Percentiles rank a stretch among this genome's conserved stretches.
phyloP scores from a whole-genome alignment of 306 rosid species.

The Malus fusca region DNA sequence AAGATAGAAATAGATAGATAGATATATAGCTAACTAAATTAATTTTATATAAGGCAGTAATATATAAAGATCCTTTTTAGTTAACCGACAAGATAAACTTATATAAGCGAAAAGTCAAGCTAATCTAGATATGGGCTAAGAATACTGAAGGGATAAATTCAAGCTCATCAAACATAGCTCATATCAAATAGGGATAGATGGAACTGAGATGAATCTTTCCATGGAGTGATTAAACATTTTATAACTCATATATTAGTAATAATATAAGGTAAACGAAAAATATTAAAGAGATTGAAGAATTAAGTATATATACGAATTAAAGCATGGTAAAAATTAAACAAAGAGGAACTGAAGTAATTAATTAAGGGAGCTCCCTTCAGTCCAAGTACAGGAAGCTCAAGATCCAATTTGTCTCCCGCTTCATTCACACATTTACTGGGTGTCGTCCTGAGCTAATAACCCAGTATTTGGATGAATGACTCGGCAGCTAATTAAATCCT shows the following conservation, averaged over 20 bases:
- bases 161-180: neutral
- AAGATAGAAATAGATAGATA: neutral
- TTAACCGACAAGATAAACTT: constrained; percentile 1
- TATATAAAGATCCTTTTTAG: neutral
- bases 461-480: constrained; percentile 94
- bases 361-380: constrained; percentile 99
- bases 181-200: neutral
- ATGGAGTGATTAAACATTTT: neutral
- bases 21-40: neutral
- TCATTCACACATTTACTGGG: constrained; percentile 89
- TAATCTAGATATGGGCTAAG: neutral
- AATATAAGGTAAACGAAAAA: neutral
- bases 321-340: neutral
- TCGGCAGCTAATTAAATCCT: constrained; percentile 87
- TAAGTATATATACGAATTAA: neutral
- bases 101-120: neutral
- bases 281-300: neutral
- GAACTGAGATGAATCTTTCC: neutral
- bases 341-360: neutral
- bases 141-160: neutral
- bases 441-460: constrained; percentile 2
- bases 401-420: constrained; percentile 87
- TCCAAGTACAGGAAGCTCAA: constrained; percentile 76
- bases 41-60: neutral
- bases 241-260: neutral